A percentile compares a stretch with the other conserved stretches of the same genome.
These are phyloP conservation scores for Isabelozyma gotoi DNA, from an alignment of 805 yeast genomes.

Conservation along the genomic window DNA sequence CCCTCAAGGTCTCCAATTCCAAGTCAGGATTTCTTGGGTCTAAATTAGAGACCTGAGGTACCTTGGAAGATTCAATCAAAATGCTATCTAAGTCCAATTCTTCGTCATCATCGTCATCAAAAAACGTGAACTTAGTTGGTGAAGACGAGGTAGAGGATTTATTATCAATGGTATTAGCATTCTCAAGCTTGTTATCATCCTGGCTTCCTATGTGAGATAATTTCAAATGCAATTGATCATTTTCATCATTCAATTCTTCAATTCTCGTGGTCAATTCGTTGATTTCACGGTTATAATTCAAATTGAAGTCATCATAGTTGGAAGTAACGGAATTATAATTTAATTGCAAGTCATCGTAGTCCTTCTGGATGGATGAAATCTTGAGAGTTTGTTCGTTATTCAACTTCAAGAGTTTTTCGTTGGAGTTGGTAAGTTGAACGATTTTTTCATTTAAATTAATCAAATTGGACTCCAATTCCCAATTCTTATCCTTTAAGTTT, in stretches of 20 bases:
- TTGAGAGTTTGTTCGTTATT: conserved; percentile 33
- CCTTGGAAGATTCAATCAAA: conserved; percentile 25
- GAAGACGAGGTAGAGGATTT: not conserved
- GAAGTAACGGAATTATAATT: conserved; percentile 40
- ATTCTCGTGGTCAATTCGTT: conserved; percentile 51
- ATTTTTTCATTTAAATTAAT: conserved; percentile 45
- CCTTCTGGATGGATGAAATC: conserved; percentile 33
- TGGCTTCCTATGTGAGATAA: conserved; percentile 4
- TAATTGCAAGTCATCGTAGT: conserved; percentile 48
- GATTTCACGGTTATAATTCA: conserved; percentile 40
- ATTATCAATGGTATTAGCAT: not conserved
- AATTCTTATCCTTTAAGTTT: conserved; percentile 55
- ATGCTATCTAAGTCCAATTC: conserved; percentile 33
- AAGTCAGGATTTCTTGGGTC: conserved; percentile 46
- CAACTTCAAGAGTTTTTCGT: conserved; percentile 33
- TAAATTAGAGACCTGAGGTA: conserved; percentile 17
- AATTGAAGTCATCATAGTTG: conserved; percentile 36
- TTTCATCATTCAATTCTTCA: conserved; percentile 66
- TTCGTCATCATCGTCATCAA: conserved; percentile 35
- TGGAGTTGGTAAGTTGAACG: conserved; percentile 36
- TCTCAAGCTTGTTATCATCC: too few relatives aligned
- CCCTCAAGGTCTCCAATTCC: conserved; percentile 64
- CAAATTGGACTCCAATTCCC: conserved; percentile 62
- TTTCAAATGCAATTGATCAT: conserved; percentile 53
- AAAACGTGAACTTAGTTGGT: not conserved